phyloP scores from a whole-genome alignment of 257 asterid species.

The Misopates orontium region DNA sequence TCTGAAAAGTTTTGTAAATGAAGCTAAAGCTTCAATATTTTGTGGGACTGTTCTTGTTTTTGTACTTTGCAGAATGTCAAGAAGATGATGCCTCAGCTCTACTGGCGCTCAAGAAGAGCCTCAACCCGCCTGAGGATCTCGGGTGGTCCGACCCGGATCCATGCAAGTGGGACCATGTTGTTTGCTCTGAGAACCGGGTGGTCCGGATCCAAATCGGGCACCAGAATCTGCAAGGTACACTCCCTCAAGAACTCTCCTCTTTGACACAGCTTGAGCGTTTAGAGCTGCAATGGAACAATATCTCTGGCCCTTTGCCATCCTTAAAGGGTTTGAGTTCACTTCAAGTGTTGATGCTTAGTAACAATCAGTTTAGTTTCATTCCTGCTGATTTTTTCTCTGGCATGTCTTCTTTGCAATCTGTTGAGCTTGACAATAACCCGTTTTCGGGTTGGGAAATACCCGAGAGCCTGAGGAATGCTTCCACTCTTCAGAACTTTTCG shows the following conservation, averaged over 20 bases:
- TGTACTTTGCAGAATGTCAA: slow-evolving; percentile 39
- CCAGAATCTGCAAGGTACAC: slow-evolving; percentile 65
- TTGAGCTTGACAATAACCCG: slow-evolving; percentile 76
- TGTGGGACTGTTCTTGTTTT: slow-evolving; percentile 37
- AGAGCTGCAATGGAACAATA: slow-evolving; percentile 83
- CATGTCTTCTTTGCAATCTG: slow-evolving; percentile 66
- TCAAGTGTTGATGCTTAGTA: slow-evolving; percentile 65
- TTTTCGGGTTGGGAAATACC: slow-evolving; percentile 72
- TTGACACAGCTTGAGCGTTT: slow-evolving; percentile 64
- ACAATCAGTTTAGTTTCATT: slow-evolving; percentile 60
- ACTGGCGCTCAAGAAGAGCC: slow-evolving; percentile 70
- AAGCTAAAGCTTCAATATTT: slow-evolving; percentile 51
- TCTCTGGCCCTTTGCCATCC: slow-evolving; percentile 80
- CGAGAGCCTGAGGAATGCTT: slow-evolving; percentile 59
- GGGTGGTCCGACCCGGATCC: slow-evolving; percentile 88
- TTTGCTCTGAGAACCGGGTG: slow-evolving; percentile 70
- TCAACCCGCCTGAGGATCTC: slow-evolving; percentile 49
- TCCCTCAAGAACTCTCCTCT: slow-evolving; percentile 58
- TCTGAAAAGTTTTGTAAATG: slow-evolving; percentile 33
- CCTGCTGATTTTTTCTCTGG: slow-evolving; percentile 81
- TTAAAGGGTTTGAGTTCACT: slow-evolving; percentile 63
- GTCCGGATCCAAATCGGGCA: slow-evolving; percentile 82
- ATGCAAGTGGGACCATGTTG: slow-evolving; percentile 67
- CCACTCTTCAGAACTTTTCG: slow-evolving; percentile 68
- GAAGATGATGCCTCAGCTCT: slow-evolving; percentile 61